Evolutionary conservation across 768 basidiomycete species (phyloP), one percentile per base, ranked within the genome.

Genomic region (Mycena crocata): DNA sequence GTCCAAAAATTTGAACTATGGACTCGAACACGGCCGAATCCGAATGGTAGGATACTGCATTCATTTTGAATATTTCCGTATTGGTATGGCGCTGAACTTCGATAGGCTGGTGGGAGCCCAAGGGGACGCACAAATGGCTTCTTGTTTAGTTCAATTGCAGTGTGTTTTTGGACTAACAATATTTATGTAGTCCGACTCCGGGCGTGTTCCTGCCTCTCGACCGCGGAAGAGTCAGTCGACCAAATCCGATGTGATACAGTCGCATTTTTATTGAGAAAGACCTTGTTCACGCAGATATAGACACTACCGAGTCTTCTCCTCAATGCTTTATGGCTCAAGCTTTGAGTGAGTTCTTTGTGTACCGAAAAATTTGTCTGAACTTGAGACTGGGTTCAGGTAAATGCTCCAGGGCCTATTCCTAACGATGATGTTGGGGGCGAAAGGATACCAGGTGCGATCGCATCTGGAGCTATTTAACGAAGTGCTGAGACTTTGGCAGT

Each of bases 261-360:
- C 15, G 39, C 19, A 19, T 31, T 5, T 15, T 40, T 5, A 40
- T 42, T 55, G 35, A 42, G 24, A 34, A 31, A 28, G 26, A 40
- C 55, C 21, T 44, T 15, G 55, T 40, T 57, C 19, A 56, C 54
- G 40, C 35, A 7, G 14, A 57, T 31, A 44, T 28, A 30, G 40
- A 57, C 31, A 23, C 40, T 57, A 57, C 42, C 55, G 44, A 57
- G 42, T 57, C n/a, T n/a, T n/a, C n/a, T n/a, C n/a, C n/a, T n/a
- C n/a, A n/a, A n/a, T n/a, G n/a, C n/a, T n/a, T n/a, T 12, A 17
- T 21, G 40, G 40, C 40, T 42, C 40, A 42, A 42, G n/a, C 17
- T 42, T 19, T 6, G 40, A 17, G 15, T 42, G n/a, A n/a, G n/a
- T n/a, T 42, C n/a, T 14, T 42, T 42, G n/a, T 14, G 17, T 14